Conservation (phyloP, 306 rosid genomes). For the Argentina anserina region DNA sequence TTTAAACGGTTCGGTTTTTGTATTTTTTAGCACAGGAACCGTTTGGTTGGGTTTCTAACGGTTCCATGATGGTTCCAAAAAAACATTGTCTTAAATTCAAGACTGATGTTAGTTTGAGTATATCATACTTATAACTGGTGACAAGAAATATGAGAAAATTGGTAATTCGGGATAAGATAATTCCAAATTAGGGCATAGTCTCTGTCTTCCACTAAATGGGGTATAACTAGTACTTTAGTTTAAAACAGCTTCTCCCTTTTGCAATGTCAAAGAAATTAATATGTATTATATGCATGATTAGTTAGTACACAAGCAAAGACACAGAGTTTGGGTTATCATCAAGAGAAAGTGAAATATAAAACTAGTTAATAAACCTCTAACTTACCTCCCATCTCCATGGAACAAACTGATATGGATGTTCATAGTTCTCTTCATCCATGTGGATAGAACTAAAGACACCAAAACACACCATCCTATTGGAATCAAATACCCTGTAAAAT, state of each 20-base stretch:
- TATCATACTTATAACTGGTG: slow-evolving; percentile 30
- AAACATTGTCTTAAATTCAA: background rate
- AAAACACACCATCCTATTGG: slow-evolving; percentile 71
- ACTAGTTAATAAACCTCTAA: background rate
- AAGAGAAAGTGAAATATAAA: background rate
- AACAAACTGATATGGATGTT: slow-evolving; percentile 64
- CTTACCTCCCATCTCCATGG: slow-evolving; percentile 97
- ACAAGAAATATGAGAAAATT: slow-evolving; percentile 39
- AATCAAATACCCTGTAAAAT: slow-evolving; percentile 58
- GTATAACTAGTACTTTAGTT: slow-evolving; percentile 42
- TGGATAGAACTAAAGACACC: slow-evolving; percentile 81
- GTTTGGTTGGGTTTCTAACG: too few species aligned
- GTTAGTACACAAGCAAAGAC: background rate
- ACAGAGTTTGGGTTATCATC: background rate
- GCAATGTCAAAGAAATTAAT: slow-evolving; percentile 9
- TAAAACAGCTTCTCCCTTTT: slow-evolving; percentile 33
- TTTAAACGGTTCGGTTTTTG: too few species aligned
- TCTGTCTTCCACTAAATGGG: slow-evolving; percentile 92
- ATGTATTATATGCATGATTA: background rate
- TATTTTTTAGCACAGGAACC: too few species aligned
- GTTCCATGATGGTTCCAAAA: too few species aligned
- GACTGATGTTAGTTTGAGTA: background rate
- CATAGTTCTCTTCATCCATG: slow-evolving; percentile 54
- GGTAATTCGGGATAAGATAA: slow-evolving; percentile 53
- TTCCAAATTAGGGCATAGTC: slow-evolving; percentile 91